A percentile compares a stretch with the other conserved stretches of the same genome.
These are phyloP conservation scores for Physaria fendleri DNA, from an alignment of 345 rosid species.

Conservation along the genomic window DNA sequence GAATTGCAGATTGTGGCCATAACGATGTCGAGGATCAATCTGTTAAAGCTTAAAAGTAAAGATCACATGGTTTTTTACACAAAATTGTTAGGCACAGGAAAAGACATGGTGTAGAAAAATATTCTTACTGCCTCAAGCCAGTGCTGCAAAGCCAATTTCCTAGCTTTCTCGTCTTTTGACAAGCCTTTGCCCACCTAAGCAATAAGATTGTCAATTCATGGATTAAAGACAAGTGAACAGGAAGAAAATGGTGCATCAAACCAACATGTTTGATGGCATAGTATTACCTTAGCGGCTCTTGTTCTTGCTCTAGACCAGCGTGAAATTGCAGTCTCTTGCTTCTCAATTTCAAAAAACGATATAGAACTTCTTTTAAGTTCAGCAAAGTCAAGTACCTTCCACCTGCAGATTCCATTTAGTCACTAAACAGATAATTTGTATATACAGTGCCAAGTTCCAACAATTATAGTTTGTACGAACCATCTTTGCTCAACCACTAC, in stretches of 20 bases:
- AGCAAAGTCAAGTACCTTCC: conserved; percentile 88
- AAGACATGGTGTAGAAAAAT: background rate
- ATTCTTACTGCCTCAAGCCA: conserved; percentile 94
- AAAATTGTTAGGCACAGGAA: background rate
- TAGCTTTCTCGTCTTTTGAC: conserved; percentile 76
- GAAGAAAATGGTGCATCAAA: background rate
- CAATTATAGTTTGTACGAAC: conserved; percentile 30
- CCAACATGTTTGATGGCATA: background rate
- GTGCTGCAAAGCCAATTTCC: conserved; percentile 86
- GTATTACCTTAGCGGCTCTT: conserved; percentile 73
- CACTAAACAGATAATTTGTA: background rate
- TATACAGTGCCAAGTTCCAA: background rate
- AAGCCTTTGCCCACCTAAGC: conserved; percentile 82
- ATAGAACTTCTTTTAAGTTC: conserved; percentile 88
- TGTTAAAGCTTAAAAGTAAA: conserved; percentile 30
- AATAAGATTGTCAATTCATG: background rate
- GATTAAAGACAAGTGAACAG: background rate
- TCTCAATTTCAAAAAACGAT: conserved; percentile 79
- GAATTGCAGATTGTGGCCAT: conserved; percentile 92
- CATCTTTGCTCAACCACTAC: conserved; percentile 93
- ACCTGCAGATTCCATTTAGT: conserved; percentile 39
- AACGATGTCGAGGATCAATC: conserved; percentile 97
- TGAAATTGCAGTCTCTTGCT: conserved; percentile 70
- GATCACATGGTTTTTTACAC: conserved; percentile 2
- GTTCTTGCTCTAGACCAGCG: conserved; percentile 94